These are phyloP conservation scores for Geosmithia morbida DNA, from an alignment of 2,329 filamentous ascomycete genomes.

Conservation along the genomic window DNA sequence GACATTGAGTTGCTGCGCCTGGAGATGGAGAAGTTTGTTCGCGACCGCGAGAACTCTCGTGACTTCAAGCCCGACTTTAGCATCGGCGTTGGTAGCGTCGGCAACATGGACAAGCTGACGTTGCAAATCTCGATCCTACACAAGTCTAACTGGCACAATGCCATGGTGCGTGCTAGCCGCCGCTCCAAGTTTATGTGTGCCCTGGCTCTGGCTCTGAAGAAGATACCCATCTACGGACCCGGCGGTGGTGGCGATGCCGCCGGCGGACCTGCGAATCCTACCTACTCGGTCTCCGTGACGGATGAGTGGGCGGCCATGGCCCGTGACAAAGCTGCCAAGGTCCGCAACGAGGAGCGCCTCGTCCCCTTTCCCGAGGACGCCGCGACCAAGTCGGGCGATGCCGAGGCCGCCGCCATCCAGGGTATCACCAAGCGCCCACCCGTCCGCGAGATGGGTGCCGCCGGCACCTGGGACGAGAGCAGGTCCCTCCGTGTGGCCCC, in stretches of 20 bases:
- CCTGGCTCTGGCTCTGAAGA: conserved; percentile 69
- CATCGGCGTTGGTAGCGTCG: conserved; percentile 64
- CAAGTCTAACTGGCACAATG: conserved; percentile 89
- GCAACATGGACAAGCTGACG: conserved; percentile 75
- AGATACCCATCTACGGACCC: conserved; percentile 72
- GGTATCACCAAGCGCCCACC: conserved; percentile 25
- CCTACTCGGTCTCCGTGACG: conserved; percentile 64
- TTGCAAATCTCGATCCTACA: conserved; percentile 76
- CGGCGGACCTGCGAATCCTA: conserved; percentile 58
- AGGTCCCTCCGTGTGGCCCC: neutral
- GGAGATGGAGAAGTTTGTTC: conserved; percentile 79
- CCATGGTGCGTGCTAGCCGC: conserved; percentile 62
- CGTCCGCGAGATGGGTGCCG: conserved; percentile 6
- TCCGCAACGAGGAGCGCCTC: conserved; percentile 53
- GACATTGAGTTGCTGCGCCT: conserved; percentile 73
- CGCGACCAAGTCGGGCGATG: conserved; percentile 7
- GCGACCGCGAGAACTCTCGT: conserved; percentile 67
- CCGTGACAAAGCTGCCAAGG: conserved; percentile 32
- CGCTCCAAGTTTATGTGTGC: conserved; percentile 97
- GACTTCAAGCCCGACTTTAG: conserved; percentile 82
- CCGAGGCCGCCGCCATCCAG: conserved; percentile 28
- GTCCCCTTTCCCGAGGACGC: conserved; percentile 30
- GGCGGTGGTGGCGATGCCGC: conserved; percentile 53
- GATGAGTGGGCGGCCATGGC: conserved; percentile 52
- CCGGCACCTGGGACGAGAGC: conserved; percentile 3